phyloP scores from a whole-genome alignment of 805 yeast species.

The Suhomyces faveliae region DNA sequence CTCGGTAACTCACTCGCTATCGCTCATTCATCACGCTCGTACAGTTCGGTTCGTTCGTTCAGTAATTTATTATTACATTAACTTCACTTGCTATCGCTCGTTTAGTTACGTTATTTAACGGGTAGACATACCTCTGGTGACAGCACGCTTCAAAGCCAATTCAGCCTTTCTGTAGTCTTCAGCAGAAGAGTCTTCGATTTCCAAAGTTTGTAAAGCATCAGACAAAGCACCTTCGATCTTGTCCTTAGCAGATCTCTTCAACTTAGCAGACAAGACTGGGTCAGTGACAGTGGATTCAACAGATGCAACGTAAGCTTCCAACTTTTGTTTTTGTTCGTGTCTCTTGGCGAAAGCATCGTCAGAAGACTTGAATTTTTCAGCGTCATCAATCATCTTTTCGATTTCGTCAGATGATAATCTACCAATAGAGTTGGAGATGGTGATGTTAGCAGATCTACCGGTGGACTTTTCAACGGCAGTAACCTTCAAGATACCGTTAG shows the following conservation, averaged over 20 bases:
- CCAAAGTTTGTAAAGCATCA: conserved; percentile 97
- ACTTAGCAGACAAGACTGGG: conserved; percentile 96
- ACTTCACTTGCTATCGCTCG: too few relatives aligned
- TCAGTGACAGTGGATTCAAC: conserved; percentile 96
- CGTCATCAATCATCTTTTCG: conserved; percentile 49
- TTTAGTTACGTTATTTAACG: too few relatives aligned
- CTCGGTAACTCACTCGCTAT: too few relatives aligned
- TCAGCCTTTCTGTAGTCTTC: conserved; percentile 99
- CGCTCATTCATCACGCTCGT: too few relatives aligned
- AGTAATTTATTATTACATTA: too few relatives aligned
- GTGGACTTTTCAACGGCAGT: conserved; percentile 50
- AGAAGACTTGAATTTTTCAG: conserved; percentile 80
- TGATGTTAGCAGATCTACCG: conserved; percentile 50
- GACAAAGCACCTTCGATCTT: conserved; percentile 97
- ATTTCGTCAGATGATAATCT: conserved; percentile 50
- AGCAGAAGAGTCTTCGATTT: conserved; percentile 92
- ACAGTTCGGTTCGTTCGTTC: too few relatives aligned
- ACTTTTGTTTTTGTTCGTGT: conserved; percentile 98
- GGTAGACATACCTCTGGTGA: conserved; percentile 98
- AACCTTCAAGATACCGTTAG: conserved; percentile 51
- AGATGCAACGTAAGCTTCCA: conserved; percentile 90
- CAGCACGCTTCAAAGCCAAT: conserved; percentile 98
- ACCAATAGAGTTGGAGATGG: conserved; percentile 51
- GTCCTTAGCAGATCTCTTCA: conserved; percentile 96
- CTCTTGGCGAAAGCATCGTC: conserved; percentile 99